Evolutionary conservation across 2,329 filamentous ascomycete species (phyloP), one percentile per base, ranked within the genome.

Genomic region (Colletotrichum camelliae): DNA sequence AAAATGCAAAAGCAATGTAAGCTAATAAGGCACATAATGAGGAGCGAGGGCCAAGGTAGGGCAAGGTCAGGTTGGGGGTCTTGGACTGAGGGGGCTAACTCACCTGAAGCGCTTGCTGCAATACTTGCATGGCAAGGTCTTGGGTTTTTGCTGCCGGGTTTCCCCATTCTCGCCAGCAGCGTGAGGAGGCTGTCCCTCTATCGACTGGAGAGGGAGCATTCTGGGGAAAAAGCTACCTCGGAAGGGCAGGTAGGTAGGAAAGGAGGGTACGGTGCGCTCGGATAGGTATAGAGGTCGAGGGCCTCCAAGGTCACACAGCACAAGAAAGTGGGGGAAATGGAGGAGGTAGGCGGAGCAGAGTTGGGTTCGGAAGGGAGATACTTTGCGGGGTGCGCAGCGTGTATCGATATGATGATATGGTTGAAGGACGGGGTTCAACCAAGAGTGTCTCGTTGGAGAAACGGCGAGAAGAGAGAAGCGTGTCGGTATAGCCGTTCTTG

Each of bases 21-120:
- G 86, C 80, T 81, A 84, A 82, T 83, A 83, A 80, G 79, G 72
- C 57, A 68, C 71, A 72, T 64, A 55, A 18, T 39, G 72, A 77
- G 39, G 68, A 55, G 37, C 21, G 72, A 77, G 39, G 55, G 75
- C 71, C 71, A 71, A 67, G 74, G 70, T 60, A 68, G 39, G 67
- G 64, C 74, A 62, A 77, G 76, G 61, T 48, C 79, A 55, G 55
- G 67, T 77, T 72, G 55, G 74, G 66, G 77, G 68, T 67, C 70
- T 74, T 72, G 39, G 43, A 64, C 31, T n/a, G 66, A 55, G 65
- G 76, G 73, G 77, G 21, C 73, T 55, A 75, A 83, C 89, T 84
- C 82, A 92, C 90, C 90, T 89, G 82, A 93, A 93, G 77, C 88
- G 87, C 81, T 92, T 92, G 83, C 88, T 90, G 83, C 91, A 93